These are phyloP conservation scores for Bacidia rubella DNA, from an alignment of 495 filamentous ascomycete species.

Conservation along the genomic window DNA sequence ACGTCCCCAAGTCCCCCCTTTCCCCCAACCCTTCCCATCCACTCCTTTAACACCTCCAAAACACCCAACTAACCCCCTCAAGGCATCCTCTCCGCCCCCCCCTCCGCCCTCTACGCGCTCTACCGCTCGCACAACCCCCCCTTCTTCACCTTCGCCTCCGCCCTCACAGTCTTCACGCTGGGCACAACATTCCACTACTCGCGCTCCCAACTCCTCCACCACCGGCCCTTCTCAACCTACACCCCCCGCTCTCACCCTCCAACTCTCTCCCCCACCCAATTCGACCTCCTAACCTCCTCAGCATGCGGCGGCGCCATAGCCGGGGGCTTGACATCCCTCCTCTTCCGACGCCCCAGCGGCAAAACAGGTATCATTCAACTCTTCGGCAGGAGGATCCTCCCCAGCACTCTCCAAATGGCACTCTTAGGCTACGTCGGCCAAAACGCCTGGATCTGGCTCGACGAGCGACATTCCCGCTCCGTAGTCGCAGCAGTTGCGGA, in stretches of 20 bases:
- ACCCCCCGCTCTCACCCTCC: slow-evolving; percentile 12
- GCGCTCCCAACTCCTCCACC: not conserved
- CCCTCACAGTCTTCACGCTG: slow-evolving; percentile 67
- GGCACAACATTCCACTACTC: slow-evolving; percentile 63
- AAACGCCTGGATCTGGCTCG: slow-evolving; percentile 39
- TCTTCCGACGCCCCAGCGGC: slow-evolving; percentile 39
- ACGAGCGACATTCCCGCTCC: slow-evolving; percentile 17
- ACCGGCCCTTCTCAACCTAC: not conserved
- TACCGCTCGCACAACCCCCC: slow-evolving; percentile 46
- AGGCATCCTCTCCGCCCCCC: slow-evolving; percentile 40
- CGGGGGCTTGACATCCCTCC: slow-evolving; percentile 46
- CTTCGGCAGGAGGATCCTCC: slow-evolving; percentile 34
- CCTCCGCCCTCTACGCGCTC: slow-evolving; percentile 56
- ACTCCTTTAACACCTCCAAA: not conserved
- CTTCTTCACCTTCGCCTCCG: slow-evolving; percentile 57
- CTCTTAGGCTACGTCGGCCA: slow-evolving; percentile 49
- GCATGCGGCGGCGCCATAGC: slow-evolving; percentile 54
- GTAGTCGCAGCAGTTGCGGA: slow-evolving; percentile 17
- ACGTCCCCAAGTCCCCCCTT: too few relatives aligned
- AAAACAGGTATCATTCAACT: too few relatives aligned
- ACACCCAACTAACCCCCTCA: not conserved
- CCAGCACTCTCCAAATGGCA: slow-evolving; percentile 50
- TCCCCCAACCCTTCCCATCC: too few relatives aligned
- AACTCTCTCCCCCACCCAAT: slow-evolving; percentile 23
- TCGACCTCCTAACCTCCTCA: slow-evolving; percentile 48